Evolutionary conservation across 805 yeast species (phyloP), one percentile per base, ranked within the genome.

Genomic region (Pichia eremophila): DNA sequence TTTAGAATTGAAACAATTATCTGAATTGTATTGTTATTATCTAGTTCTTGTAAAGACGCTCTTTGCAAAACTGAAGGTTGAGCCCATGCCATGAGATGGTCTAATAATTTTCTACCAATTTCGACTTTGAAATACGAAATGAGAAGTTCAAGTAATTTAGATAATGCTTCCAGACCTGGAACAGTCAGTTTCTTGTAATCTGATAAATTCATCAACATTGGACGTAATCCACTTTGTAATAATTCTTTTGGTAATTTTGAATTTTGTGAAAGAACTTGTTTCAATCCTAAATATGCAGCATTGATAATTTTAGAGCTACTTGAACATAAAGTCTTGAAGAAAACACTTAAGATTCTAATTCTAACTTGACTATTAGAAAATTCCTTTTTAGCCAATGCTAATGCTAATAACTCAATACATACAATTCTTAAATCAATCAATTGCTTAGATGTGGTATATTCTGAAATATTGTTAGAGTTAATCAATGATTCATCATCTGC

Each of bases 401-500:
- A 66, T 0, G 97, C 83, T 17, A 93, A 72, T 18, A 93, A 68
- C 51, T 78, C 79, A 49, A 93, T 87, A 61, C 99, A 93, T 4
- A 88, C 95, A 29, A 93, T 93, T 47, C 99, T 73, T 39, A 95
- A 66, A 54, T 86, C 88, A 5, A 89, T 81, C 46, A 95, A 71
- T 57, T 91, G 97, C 59, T 87, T 91, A 0, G 95, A 75, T 0
- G 96, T 90, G 48, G 88, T 75, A 59, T 89, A 82, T 59, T 93
- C 99, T 41, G 85, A 77, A 2, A 88, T 79, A 35, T 93, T 75
- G 57, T 86, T 95, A 0, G 88, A 85, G 52, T 89, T 86, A 0
- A 96, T 88, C 52, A 95, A 71, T 2, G 96, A 86, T 57, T 91
- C 97, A 63, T 93, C 99, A 49, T 93, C 99, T 0, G 99, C 98